Evolutionary conservation across 176 grass and related monocot genomes (phyloP).

Genomic region (Aegilops tauschii): DNA sequence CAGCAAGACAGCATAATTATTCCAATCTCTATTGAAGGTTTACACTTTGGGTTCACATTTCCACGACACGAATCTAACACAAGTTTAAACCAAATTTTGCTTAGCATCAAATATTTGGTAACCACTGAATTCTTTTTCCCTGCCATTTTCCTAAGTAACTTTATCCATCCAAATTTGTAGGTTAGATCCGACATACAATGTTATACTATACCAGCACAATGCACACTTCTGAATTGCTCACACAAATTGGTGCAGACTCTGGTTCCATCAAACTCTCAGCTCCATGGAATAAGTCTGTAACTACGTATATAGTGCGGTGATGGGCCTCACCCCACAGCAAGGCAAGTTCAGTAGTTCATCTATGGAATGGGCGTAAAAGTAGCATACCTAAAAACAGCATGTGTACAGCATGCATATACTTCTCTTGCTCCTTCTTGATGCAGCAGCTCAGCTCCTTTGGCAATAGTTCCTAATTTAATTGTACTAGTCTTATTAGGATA

Average conservation of each 20-base stretch:
- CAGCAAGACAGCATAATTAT: not conserved
- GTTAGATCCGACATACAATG: not conserved
- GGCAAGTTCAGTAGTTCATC: constrained; percentile 4
- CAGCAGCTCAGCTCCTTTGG: constrained; percentile 87
- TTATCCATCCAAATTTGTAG: not conserved
- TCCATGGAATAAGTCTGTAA: constrained; percentile 10
- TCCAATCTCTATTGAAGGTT: not conserved
- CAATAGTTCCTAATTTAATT: constrained; percentile 74
- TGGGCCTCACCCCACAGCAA: not conserved
- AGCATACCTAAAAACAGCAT: constrained; percentile 97
- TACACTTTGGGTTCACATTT: not conserved
- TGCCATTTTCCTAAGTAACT: not conserved
- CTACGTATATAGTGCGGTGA: not conserved
- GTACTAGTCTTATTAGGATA: constrained; percentile 25
- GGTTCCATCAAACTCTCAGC: not conserved
- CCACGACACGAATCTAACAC: not conserved
- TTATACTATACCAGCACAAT: not conserved
- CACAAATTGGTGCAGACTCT: not conserved
- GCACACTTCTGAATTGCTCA: not conserved
- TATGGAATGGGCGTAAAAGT: not conserved
- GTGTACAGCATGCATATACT: constrained; percentile 97
- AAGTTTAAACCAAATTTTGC: not conserved
- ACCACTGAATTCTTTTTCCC: not conserved
- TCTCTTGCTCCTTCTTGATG: constrained; percentile 99
- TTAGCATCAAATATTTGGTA: not conserved